Evolutionary conservation across 169 alveolate species (phyloP).

Genomic region (Cardiosporidium cionae): DNA sequence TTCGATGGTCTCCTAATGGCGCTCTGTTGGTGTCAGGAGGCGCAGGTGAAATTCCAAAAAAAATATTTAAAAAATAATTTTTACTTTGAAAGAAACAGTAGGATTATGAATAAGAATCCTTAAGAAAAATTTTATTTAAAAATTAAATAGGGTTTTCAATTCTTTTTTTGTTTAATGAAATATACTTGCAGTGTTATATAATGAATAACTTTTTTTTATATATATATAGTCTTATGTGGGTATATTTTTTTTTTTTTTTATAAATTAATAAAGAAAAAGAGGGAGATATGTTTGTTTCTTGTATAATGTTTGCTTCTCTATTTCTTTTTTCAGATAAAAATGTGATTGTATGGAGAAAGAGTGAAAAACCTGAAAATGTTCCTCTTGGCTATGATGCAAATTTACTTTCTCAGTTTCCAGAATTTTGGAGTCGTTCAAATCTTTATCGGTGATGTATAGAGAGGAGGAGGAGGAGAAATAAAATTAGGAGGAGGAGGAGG

Average conservation of each 20-base stretch:
- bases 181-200: no score
- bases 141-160: no score
- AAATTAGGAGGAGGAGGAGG: slow-evolving; percentile 12
- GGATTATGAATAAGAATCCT: no score
- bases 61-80: no score
- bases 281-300: background rate
- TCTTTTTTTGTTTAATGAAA: no score
- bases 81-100: no score
- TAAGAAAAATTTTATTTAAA: no score
- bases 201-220: no score
- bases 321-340: slow-evolving; percentile 28
- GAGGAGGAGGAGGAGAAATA: slow-evolving; percentile 14
- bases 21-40: slow-evolving; percentile 76
- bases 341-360: slow-evolving; percentile 58
- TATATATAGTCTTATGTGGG: background rate
- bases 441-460: slow-evolving; percentile 50
- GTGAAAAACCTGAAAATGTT: slow-evolving; percentile 41
- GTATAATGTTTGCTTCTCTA: background rate
- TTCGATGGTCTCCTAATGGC: slow-evolving; percentile 71
- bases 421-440: slow-evolving; percentile 58
- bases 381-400: slow-evolving; percentile 49
- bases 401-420: slow-evolving; percentile 51
- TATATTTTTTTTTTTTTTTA: background rate
- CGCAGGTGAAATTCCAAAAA: slow-evolving; percentile 61
- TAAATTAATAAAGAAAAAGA: background rate